Evolutionary conservation across 2,329 filamentous ascomycete species (phyloP), one percentile per base, ranked within the genome.

Genomic region (Aspergillus jensenii): DNA sequence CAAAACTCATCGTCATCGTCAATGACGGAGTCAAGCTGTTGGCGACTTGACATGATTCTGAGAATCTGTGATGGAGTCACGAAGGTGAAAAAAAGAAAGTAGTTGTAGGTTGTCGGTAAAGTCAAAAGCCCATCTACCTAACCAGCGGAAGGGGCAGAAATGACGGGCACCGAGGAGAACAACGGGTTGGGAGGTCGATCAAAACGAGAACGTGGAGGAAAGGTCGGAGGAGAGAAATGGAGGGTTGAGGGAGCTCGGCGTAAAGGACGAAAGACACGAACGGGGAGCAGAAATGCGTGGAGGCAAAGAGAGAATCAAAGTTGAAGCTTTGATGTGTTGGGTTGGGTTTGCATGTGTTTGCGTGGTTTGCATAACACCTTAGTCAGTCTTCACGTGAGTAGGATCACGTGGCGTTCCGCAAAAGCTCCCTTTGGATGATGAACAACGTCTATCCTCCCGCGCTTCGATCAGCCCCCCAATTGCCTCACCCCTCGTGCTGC

Each of bases 1-100:
- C 78, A 80, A 58, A 75, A 76, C 67, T 80, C 78, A 64, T 80
- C 78, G 59, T 80, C 78, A 64, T 80, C 78, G 60, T 80, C 78
- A 65, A 80, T 80, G 73, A 80, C 76, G 21, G 76, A 78, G 64
- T 80, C 78, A 56, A 78, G 74, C 64, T 76, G 75, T 67, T 71
- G 74, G 62, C 76, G 73, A 70, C 67, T 77, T 51, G 76, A 77
- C 78, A 80, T 80, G 58, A 53, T 71, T 65, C 62, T 60, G 63
- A 63, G 62, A 58, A 52, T 40, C 23, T 64, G 56, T 65, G 62
- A 48, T 27, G 23, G 14, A 11, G 45, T 50, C 55, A 67, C 23
- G 31, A 12, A 14, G 27, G 43, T 21, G 25, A 33, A 45, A 61
- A 62, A 62, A 62, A 56, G 49, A 55, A 58, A 25, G 58, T 43